Evolutionary conservation across 2,329 filamentous ascomycete species (phyloP), one percentile per base, ranked within the genome.

Genomic region (Clarireedia monteithiana): DNA sequence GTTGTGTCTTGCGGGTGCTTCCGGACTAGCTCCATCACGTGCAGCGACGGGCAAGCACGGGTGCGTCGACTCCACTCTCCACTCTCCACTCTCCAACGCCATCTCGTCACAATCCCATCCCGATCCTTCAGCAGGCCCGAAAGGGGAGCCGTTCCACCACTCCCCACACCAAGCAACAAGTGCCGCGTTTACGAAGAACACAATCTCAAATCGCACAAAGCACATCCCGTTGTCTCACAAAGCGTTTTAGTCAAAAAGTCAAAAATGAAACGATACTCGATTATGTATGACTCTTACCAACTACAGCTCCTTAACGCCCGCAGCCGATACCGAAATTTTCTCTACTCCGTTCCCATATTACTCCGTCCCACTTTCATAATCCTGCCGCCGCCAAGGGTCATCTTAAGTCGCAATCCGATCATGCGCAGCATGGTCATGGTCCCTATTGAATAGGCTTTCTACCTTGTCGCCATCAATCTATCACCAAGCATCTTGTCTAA

Each of bases 391-490:
- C 39, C n/a, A 42, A 10, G 39, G 6, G 9, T 42, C 39, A 42
- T 42, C 39, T 9, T 14, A 42, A 34, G 30, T 34, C 30, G 30
- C 12, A 34, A 34, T 34, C 9, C 15, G 17, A 42, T 20, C 15
- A 42, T 42, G 39, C 6, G n/a, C 39, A n/a, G 15, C 20, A 20
- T 20, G 39, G 15, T n/a, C 17, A 6, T 20, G 39, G n/a, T 5
- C 39, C 17, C 7, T 20, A 9, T 42, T 20, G 17, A 42, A 14
- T 42, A n/a, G 17, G 9, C 15, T 42, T 20, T 48, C 38, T 50
- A 55, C 23, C 44, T 51, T n/a, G 53, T 55, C 9, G 38, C 48
- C 38, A 50, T 24, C 15, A 55, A 20, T 27, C 56, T 56, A 36
- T 47, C 51, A 20, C 26, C 34, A 30, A 49, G 24, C 24, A 49